Evolutionary conservation across 108 stramenopile species (phyloP), one percentile per base, ranked within the genome.

Genomic region (Licmophora abbreviata): DNA sequence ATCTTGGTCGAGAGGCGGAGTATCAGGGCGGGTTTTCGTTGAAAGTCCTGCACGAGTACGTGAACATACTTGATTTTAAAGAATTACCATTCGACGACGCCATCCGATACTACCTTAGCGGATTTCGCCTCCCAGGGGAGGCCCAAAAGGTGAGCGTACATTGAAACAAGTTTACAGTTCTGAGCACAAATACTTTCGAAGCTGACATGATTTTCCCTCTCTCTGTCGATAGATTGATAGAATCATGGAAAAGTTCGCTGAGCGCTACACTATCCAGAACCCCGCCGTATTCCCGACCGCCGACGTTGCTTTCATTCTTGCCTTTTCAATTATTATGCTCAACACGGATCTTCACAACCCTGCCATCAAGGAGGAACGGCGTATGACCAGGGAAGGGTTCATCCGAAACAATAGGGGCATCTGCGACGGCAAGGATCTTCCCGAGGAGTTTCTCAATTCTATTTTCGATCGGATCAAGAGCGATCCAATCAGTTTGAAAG

Each of bases 161-260:
- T n/a, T n/a, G n/a, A n/a, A n/a, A n/a, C n/a, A n/a, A n/a, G n/a
- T n/a, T n/a, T n/a, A n/a, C n/a, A n/a, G n/a, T n/a, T n/a, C n/a
- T n/a, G n/a, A n/a, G n/a, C n/a, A n/a, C n/a, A n/a, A n/a, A n/a
- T n/a, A n/a, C n/a, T n/a, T n/a, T n/a, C n/a, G n/a, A n/a, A n/a
- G n/a, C n/a, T n/a, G n/a, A n/a, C n/a, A n/a, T n/a, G n/a, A n/a
- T n/a, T n/a, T n/a, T n/a, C n/a, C n/a, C n/a, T n/a, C n/a, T n/a
- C n/a, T n/a, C n/a, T n/a, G n/a, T n/a, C n/a, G n/a, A n/a, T n/a
- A n/a, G 69, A 98, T 99, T 74, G 99, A 99, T 58, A 86, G 99
- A 30, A 98, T 99, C 38, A 99, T 99, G 96, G 99, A 99, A 59
- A 97, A 95, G 55, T 99, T 98, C 61, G 98, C 98, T 7, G 97